Percentiles rank a stretch among this genome's conserved stretches.
phyloP scores from a whole-genome alignment of 768 basidiomycete genomes.

The Pisolithus marmoratus region DNA sequence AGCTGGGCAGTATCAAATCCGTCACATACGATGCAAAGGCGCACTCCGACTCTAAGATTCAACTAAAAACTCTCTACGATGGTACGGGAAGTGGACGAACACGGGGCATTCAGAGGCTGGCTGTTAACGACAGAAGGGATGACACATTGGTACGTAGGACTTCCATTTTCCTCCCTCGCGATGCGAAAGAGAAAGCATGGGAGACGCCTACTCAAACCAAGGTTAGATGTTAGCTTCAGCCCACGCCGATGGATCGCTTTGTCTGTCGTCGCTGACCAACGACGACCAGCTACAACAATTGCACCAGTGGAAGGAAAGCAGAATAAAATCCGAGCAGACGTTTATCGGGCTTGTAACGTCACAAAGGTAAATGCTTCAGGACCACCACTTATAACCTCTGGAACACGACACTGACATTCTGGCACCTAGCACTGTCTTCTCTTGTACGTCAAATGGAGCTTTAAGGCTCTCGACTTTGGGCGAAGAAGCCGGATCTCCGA shows the following conservation, averaged over 20 bases:
- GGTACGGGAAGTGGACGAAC: constrained; percentile 28
- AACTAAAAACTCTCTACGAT: constrained; percentile 30
- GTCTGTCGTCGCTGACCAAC: constrained; percentile 38
- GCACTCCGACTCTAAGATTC: constrained; percentile 29
- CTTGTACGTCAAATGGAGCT: constrained; percentile 75
- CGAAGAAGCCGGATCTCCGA: constrained; percentile 17
- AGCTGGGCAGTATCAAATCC: constrained; percentile 70
- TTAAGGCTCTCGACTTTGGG: constrained; percentile 43
- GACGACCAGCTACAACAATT: constrained; percentile 36
- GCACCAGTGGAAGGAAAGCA: constrained; percentile 60
- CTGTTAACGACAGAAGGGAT: constrained; percentile 20
- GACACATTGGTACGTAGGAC: constrained; percentile 35
- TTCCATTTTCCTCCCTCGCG: background rate
- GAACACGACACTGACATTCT: background rate
- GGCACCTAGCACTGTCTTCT: constrained; percentile 38
- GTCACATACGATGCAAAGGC: constrained; percentile 36
- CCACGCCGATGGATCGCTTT: constrained; percentile 52
- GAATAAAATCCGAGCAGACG: constrained; percentile 43
- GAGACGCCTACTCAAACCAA: constrained; percentile 31
- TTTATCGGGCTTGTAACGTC: constrained; percentile 59
- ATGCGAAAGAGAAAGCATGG: constrained; percentile 10
- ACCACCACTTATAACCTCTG: no score
- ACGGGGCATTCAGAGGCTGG: constrained; percentile 36
- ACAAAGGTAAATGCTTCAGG: constrained; percentile 38
- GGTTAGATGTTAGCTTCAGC: constrained; percentile 55